These are phyloP conservation scores for Tuber magnatum DNA, from an alignment of 495 filamentous ascomycete genomes.

Conservation along the genomic window DNA sequence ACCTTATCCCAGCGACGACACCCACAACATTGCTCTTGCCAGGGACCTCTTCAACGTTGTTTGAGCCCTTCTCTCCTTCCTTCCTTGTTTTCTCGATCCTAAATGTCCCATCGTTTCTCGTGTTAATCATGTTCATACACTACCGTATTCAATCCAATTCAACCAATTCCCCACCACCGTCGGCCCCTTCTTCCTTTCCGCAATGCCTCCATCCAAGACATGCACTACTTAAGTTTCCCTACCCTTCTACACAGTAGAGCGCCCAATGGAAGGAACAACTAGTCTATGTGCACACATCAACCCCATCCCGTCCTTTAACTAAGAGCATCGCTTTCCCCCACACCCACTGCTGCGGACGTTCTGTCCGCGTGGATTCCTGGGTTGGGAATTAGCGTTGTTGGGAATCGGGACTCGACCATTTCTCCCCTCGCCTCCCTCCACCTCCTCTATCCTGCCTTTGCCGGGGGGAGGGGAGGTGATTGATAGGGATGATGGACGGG, in stretches of 20 bases:
- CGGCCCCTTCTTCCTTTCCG: neutral
- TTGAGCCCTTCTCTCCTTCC: neutral
- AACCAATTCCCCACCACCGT: neutral
- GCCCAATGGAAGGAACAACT: slow-evolving; percentile 30
- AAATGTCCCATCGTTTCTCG: neutral
- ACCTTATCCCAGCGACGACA: neutral
- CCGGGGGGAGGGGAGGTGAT: neutral
- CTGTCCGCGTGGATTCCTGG: slow-evolving; percentile 2
- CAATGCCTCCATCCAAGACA: neutral
- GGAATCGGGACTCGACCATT: neutral
- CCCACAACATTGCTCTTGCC: neutral
- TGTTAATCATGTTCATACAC: slow-evolving; percentile 4
- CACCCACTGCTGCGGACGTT: neutral
- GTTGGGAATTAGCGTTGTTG: neutral
- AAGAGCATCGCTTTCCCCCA: neutral
- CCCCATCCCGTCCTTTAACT: neutral
- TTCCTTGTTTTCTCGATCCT: neutral
- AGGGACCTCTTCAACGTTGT: neutral
- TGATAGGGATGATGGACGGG: neutral
- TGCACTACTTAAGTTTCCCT: slow-evolving; percentile 36
- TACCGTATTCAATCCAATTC: slow-evolving; percentile 12
- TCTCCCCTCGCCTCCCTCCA: neutral
- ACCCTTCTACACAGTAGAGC: slow-evolving; percentile 18
- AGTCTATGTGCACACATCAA: slow-evolving; percentile 38
- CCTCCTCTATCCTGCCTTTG: neutral